Evolutionary conservation across 768 basidiomycete genomes (phyloP).

Genomic region (Baorangia bicolor): DNA sequence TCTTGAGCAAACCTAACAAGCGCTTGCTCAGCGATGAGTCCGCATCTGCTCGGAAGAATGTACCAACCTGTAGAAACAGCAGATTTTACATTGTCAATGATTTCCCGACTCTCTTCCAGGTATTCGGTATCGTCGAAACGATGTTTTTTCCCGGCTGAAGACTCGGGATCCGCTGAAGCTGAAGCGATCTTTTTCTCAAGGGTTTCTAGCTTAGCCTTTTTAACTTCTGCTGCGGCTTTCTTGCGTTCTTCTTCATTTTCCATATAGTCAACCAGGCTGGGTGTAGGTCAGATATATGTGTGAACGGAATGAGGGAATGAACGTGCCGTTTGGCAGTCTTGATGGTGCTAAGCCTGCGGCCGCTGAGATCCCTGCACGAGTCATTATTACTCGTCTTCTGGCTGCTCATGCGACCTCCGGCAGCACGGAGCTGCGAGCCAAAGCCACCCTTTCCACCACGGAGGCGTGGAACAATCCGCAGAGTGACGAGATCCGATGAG

Average conservation of each 20-base stretch:
- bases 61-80: slow-evolving; percentile 80
- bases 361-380: slow-evolving; percentile 89
- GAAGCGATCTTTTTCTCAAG: slow-evolving; percentile 72
- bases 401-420: slow-evolving; percentile 95
- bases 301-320: background rate
- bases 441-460: slow-evolving; percentile 97
- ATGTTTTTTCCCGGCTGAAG: slow-evolving; percentile 74
- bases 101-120: slow-evolving; percentile 85
- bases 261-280: slow-evolving; percentile 80
- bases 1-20: slow-evolving; percentile 65
- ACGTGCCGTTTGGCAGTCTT: slow-evolving; percentile 93
- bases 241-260: slow-evolving; percentile 81
- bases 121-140: slow-evolving; percentile 92
- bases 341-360: slow-evolving; percentile 86
- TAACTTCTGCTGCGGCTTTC: slow-evolving; percentile 73
- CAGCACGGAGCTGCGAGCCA: slow-evolving; percentile 92
- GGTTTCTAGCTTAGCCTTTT: slow-evolving; percentile 78
- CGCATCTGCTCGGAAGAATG: background rate
- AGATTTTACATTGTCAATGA: slow-evolving; percentile 87
- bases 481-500: slow-evolving; percentile 47
- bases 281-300: background rate
- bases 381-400: slow-evolving; percentile 96
- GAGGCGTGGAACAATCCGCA: slow-evolving; percentile 73
- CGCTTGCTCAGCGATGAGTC: slow-evolving; percentile 19
- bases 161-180: slow-evolving; percentile 41